phyloP scores from a whole-genome alignment of 306 rosid genomes.

The Castanospermum australe region DNA sequence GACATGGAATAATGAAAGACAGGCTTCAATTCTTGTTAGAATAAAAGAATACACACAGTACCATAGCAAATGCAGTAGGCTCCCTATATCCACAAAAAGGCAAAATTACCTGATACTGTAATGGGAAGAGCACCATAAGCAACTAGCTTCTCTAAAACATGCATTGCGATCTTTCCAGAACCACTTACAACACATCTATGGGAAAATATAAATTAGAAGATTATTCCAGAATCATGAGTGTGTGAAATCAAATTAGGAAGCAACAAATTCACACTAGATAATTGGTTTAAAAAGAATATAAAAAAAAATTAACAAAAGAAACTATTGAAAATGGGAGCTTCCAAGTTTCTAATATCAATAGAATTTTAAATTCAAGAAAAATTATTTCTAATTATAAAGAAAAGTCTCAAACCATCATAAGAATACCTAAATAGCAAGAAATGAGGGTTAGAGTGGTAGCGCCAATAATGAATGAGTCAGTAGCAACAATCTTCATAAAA shows the following conservation, averaged over 20 bases:
- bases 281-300: conserved; percentile 7
- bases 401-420: conserved; percentile 14
- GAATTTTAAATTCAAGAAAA: neutral
- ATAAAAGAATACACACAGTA: neutral
- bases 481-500: conserved; percentile 30
- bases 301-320: neutral
- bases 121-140: conserved; percentile 96
- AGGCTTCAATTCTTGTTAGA: neutral
- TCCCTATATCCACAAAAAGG: neutral
- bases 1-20: neutral
- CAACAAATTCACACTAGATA: conserved; percentile 6
- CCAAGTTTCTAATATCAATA: neutral
- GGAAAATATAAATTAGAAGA: conserved; percentile 29
- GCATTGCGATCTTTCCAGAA: conserved; percentile 98
- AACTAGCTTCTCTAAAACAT: conserved; percentile 95
- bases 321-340: neutral
- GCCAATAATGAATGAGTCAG: conserved; percentile 1
- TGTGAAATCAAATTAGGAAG: conserved; percentile 13
- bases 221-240: conserved; percentile 20
- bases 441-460: neutral
- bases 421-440: conserved; percentile 23
- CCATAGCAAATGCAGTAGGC: conserved; percentile 31
- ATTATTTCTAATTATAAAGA: neutral
- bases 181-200: conserved; percentile 90
- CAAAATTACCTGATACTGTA: conserved; percentile 77